Percentiles rank a stretch among this genome's conserved stretches.
Evolutionary conservation across 2,329 filamentous ascomycete species (phyloP).

Genomic region (Huntiella savannae): DNA sequence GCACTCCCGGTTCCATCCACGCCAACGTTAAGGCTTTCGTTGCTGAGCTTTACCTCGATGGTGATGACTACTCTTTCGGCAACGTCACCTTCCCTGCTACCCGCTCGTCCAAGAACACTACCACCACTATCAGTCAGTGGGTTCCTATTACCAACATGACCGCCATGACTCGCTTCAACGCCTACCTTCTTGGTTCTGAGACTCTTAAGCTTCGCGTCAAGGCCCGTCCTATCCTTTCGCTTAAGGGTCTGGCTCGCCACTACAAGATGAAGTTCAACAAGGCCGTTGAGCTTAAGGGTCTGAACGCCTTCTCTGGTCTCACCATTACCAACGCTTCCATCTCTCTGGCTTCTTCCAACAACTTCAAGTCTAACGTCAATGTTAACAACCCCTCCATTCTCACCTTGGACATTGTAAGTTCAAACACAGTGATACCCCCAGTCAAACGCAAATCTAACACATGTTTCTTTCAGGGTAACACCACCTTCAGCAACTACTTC

Average conservation of each 20-base stretch:
- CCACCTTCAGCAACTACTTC: conserved; percentile 40
- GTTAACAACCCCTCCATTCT: conserved; percentile 47
- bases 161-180: conserved; percentile 36
- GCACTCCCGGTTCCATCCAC: conserved; percentile 30
- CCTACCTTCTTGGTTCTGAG: conserved; percentile 31
- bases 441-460: neutral
- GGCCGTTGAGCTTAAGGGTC: conserved; percentile 32
- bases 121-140: conserved; percentile 32
- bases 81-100: conserved; percentile 33
- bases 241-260: conserved; percentile 28
- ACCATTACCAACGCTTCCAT: conserved; percentile 31
- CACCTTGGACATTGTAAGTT: conserved; percentile 42
- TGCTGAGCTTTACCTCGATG: conserved; percentile 36
- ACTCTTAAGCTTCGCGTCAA: conserved; percentile 30
- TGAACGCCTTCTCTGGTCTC: conserved; percentile 28
- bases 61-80: conserved; percentile 29
- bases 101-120: conserved; percentile 27
- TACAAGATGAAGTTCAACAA: conserved; percentile 37
- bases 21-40: conserved; percentile 31
- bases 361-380: conserved; percentile 38
- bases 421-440: neutral
- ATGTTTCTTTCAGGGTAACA: conserved; percentile 32
- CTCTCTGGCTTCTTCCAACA: conserved; percentile 21
- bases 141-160: conserved; percentile 26
- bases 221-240: conserved; percentile 32